Base-by-base conservation (phyloP, 768 basidiomycete species). In the Lenzites betulinus region DNA sequence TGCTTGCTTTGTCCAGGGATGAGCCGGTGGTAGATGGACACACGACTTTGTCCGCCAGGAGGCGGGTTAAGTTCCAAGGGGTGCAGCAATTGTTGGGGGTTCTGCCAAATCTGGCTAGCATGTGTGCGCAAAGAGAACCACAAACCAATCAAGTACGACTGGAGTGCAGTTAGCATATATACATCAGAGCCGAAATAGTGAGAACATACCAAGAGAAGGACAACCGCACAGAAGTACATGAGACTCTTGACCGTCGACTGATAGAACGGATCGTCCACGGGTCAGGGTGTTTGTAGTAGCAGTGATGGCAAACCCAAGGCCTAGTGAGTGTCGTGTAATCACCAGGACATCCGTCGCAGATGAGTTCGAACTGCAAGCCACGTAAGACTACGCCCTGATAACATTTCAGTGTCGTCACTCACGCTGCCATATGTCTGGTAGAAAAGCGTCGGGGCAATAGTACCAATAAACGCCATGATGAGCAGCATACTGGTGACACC, bases 91-190 rank as follows among this genome's bases (percentile, higher is more conserved):
- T 87, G 89, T 62, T 90, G 94, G 2, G 95, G 95, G 71, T 98
- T 98, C 71, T 98, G 95, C 97, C 97, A 99, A 66, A 99, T 99
- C 71, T 98, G 97, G 15, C 90, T 88, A 7, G 97, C 97, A 71
- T 99, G 97, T 1, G 97, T 99, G 48, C 93, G 89, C 18, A 99
- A 85, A 39, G 97, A 98, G 79, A 99, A 99, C 97, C 97, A 98
- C 0, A 98, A 80, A 36, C 97, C 97, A 60, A 98, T 85, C 47
- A 98, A 83, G 74, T 99, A 99, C 1, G 97, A 98, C 95, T 98
- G 65, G 46, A 22, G 16, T 35, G 20, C 36, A 1, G 36, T 30
- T 52, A 11, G 20, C 20, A 25, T 42, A 53, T 26, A 22, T 22
- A 23, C 44, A 13, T 25, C 9, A 4, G 11, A 22, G 15, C 1